Evolutionary conservation across 2,329 filamentous ascomycete species (phyloP).

Genomic region (Penicillium sclerotigenum): DNA sequence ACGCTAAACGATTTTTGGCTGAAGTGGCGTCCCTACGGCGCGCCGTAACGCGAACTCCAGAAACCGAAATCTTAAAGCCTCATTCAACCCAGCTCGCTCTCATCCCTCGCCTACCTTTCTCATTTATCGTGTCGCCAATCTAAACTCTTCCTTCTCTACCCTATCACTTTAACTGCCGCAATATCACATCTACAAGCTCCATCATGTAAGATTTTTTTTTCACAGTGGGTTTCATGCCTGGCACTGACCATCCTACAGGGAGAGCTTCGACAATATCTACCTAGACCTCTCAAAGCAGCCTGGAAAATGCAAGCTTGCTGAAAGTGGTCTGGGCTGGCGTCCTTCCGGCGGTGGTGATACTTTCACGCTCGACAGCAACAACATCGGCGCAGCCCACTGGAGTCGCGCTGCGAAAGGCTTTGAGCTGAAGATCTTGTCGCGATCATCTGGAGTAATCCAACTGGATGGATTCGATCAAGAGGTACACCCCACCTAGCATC

Average conservation of each 20-base stretch:
- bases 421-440: constrained; percentile 86
- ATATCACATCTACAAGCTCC: constrained; percentile 26
- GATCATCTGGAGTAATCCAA: constrained; percentile 81
- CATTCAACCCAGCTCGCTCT: constrained; percentile 1
- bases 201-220: constrained; percentile 31
- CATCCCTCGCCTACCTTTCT: neutral
- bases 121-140: neutral
- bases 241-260: constrained; percentile 48
- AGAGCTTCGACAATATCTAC: constrained; percentile 97
- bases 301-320: constrained; percentile 91
- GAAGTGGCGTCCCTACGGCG: constrained; percentile 24
- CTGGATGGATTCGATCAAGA: constrained; percentile 93
- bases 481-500: constrained; percentile 38
- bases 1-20: constrained; percentile 16
- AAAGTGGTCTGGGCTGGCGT: constrained; percentile 94
- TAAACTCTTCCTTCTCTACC: neutral
- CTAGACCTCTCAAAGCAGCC: constrained; percentile 90
- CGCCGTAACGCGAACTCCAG: constrained; percentile 24
- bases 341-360: constrained; percentile 81
- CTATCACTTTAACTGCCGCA: neutral
- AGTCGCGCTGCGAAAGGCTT: constrained; percentile 88
- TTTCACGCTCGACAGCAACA: constrained; percentile 84
- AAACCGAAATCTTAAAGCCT: constrained; percentile 22
- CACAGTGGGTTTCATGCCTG: neutral
- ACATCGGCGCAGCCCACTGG: constrained; percentile 88